phyloP scores from a whole-genome alignment of 2,329 filamentous ascomycete species.

The Paramyrothecium sp. region DNA sequence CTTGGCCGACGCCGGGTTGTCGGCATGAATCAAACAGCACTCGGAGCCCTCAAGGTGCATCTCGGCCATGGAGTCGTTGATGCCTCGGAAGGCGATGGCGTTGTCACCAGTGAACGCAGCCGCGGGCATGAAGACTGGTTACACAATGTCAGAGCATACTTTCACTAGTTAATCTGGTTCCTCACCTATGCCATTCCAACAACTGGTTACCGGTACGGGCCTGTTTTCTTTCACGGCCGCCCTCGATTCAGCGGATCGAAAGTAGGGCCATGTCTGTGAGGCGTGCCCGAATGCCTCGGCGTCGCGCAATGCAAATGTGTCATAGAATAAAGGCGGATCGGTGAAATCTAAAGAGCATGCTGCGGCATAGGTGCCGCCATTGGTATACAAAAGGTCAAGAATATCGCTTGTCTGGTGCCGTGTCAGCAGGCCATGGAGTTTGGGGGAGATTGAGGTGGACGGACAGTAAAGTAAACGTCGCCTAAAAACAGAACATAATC shows the following conservation, averaged over 20 bases:
- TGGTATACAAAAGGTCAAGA: constrained; percentile 53
- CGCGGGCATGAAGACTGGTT: constrained; percentile 47
- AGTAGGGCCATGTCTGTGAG: constrained; percentile 60
- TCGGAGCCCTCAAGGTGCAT: constrained; percentile 73
- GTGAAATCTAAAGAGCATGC: constrained; percentile 62
- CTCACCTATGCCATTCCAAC: constrained; percentile 44
- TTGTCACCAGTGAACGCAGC: constrained; percentile 50
- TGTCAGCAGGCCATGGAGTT: not conserved
- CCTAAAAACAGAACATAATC: constrained; percentile 63
- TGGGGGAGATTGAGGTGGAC: constrained; percentile 10
- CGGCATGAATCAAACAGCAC: constrained; percentile 74
- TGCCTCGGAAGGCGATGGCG: constrained; percentile 59
- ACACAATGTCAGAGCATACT: constrained; percentile 3
- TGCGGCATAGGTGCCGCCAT: constrained; percentile 57
- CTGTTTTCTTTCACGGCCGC: constrained; percentile 47
- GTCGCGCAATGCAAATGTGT: constrained; percentile 62
- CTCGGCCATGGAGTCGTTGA: constrained; percentile 59
- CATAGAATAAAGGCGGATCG: constrained; percentile 54
- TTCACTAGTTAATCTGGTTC: not conserved
- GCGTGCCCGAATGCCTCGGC: constrained; percentile 46
- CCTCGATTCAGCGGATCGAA: constrained; percentile 48
- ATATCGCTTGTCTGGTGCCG: constrained; percentile 50
- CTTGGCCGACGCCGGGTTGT: constrained; percentile 56
- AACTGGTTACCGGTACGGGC: constrained; percentile 44
- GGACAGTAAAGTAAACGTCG: constrained; percentile 60